These are phyloP conservation scores for Gossypioides kirkii DNA, from an alignment of 345 rosid species.

Conservation along the genomic window DNA sequence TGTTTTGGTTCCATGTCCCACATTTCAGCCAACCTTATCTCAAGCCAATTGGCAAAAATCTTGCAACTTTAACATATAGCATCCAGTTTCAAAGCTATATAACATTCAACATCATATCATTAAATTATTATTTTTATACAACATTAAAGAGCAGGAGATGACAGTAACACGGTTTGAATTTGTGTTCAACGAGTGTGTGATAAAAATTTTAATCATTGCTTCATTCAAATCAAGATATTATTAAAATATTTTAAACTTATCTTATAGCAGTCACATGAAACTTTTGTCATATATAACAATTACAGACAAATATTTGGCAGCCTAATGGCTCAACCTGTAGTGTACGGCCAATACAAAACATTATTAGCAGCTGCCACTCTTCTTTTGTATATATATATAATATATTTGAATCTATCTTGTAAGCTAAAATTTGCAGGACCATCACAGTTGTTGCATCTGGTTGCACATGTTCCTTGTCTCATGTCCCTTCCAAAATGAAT, in stretches of 20 bases:
- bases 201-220: too few species aligned
- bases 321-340: background rate
- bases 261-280: background rate
- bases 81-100: background rate
- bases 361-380: background rate
- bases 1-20: too few species aligned
- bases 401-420: background rate
- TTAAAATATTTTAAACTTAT: background rate
- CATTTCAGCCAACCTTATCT: too few species aligned
- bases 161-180: too few species aligned
- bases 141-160: accelerated
- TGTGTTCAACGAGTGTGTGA: accelerated
- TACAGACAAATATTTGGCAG: background rate
- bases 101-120: background rate
- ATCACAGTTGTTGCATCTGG: background rate
- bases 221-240: too few species aligned
- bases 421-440: constrained; percentile 3
- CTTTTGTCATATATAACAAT: background rate
- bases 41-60: too few species aligned
- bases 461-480: constrained; percentile 22
- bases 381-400: too few species aligned
- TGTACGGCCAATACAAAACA: background rate
- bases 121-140: background rate
- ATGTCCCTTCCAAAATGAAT: constrained; percentile 23
- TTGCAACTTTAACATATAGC: background rate